phyloP scores from a whole-genome alignment of 2,329 filamentous ascomycete species.

The Fusarium cyanostomum region DNA sequence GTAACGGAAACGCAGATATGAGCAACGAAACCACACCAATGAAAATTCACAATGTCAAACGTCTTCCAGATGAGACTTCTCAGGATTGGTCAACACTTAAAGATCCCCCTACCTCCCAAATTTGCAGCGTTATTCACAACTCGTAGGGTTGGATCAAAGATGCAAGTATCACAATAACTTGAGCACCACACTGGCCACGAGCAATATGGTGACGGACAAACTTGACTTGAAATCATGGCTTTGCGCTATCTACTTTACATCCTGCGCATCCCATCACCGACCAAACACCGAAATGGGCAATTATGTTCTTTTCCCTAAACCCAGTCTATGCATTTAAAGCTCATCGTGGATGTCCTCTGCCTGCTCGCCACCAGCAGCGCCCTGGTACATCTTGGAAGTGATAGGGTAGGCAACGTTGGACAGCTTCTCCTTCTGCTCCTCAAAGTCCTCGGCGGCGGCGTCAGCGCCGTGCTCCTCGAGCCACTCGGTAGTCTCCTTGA shows the following conservation, averaged over 20 bases:
- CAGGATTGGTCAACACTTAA: too few relatives aligned
- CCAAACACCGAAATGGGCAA: slow-evolving; percentile 44
- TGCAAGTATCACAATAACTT: too few relatives aligned
- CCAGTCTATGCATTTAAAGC: slow-evolving; percentile 68
- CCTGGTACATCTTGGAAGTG: slow-evolving; percentile 94
- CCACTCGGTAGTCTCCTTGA: slow-evolving; percentile 98
- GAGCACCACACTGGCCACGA: too few relatives aligned
- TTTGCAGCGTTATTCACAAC: too few relatives aligned
- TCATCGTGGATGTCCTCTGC: slow-evolving; percentile 83
- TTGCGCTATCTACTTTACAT: slow-evolving; percentile 49
- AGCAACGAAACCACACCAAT: too few relatives aligned
- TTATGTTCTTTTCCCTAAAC: slow-evolving; percentile 43
- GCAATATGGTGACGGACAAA: not conserved
- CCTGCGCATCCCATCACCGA: slow-evolving; percentile 40
- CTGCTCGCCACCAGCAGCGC: slow-evolving; percentile 66
- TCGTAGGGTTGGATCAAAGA: too few relatives aligned
- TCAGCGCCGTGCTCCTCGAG: slow-evolving; percentile 92
- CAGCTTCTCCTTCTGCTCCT: slow-evolving; percentile 99
- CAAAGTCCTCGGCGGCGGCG: slow-evolving; percentile 91
- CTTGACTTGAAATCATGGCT: slow-evolving; percentile 34
- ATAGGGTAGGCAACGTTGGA: slow-evolving; percentile 97
- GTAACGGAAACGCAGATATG: too few relatives aligned
- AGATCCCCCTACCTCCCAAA: too few relatives aligned
- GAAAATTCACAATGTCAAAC: too few relatives aligned
- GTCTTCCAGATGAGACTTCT: too few relatives aligned